Percentiles rank a stretch among this genome's conserved stretches.
phyloP scores from a whole-genome alignment of 768 basidiomycete species.

The Cystoderma amianthinum region DNA sequence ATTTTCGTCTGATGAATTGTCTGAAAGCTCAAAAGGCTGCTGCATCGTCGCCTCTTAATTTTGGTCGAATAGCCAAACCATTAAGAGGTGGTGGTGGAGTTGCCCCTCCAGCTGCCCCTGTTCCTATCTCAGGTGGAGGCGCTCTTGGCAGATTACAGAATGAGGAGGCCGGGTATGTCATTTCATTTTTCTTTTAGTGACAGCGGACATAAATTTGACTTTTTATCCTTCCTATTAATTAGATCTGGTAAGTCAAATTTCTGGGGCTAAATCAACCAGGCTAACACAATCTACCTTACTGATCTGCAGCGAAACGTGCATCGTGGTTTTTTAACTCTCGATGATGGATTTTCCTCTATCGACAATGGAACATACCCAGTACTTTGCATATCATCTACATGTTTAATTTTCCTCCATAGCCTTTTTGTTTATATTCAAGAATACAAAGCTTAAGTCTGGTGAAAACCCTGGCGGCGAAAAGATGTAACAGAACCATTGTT shows the following conservation, averaged over 20 bases:
- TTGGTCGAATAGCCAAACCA: constrained; percentile 96
- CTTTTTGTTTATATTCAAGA: too few relatives aligned
- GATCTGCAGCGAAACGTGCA: constrained; percentile 69
- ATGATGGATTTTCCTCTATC: constrained; percentile 22
- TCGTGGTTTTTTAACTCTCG: constrained; percentile 93
- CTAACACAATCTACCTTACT: constrained; percentile 6
- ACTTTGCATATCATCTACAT: neutral
- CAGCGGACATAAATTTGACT: neutral
- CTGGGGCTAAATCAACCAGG: neutral
- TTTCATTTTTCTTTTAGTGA: constrained; percentile 9
- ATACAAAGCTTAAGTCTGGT: too few relatives aligned
- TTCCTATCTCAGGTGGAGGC: constrained; percentile 46
- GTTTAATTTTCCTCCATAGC: neutral
- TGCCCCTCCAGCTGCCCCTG: constrained; percentile 30
- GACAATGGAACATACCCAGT: neutral
- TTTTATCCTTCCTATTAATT: neutral
- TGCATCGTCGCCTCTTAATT: constrained; percentile 64
- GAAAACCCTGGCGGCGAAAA: too few relatives aligned
- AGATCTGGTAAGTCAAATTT: neutral
- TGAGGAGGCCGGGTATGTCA: constrained; percentile 66
- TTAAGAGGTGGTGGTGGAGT: constrained; percentile 87
- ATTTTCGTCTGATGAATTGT: neutral
- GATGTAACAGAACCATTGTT: too few relatives aligned
- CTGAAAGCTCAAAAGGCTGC: constrained; percentile 69
- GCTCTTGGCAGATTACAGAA: constrained; percentile 71